Conservation (phyloP, 306 rosid species). For the Erythrophleum fordii region DNA sequence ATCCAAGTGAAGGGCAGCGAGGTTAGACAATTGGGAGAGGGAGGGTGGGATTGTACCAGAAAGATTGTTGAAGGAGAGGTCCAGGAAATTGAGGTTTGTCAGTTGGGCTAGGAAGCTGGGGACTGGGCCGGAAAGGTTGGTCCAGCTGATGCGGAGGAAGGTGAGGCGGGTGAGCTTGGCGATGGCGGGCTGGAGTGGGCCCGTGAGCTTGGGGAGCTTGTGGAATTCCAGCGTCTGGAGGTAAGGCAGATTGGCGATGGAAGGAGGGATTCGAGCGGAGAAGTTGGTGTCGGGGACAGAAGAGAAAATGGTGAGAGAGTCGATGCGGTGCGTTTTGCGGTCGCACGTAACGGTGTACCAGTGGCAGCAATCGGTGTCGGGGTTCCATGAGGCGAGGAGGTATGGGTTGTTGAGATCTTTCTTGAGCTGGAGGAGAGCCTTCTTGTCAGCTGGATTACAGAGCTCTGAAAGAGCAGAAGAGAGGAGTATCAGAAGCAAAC, state of each 20-base stretch:
- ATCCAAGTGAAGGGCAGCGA: conserved; percentile 43
- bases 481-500: conserved; percentile 11
- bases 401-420: conserved; percentile 73
- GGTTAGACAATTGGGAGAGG: conserved; percentile 51
- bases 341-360: conserved; percentile 73
- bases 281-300: conserved; percentile 42
- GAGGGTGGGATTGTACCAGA: conserved; percentile 61
- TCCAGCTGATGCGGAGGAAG: conserved; percentile 54
- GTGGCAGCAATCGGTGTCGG: conserved; percentile 68
- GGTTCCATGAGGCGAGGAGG: conserved; percentile 63
- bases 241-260: conserved; percentile 72
- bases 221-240: conserved; percentile 58
- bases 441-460: conserved; percentile 72
- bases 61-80: conserved; percentile 62
- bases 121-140: conserved; percentile 59
- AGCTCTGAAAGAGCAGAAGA: conserved; percentile 50
- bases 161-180: conserved; percentile 58
- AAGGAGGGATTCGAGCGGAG: conserved; percentile 64
- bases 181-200: conserved; percentile 69
- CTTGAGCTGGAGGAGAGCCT: conserved; percentile 69
- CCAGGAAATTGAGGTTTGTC: conserved; percentile 47
- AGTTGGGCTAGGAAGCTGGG: conserved; percentile 65
- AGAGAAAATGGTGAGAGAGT: conserved; percentile 48
- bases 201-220: conserved; percentile 61
- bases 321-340: conserved; percentile 65